These are phyloP conservation scores for Exophiala sp. DNA, from an alignment of 2,329 filamentous ascomycete genomes.

Conservation along the genomic window DNA sequence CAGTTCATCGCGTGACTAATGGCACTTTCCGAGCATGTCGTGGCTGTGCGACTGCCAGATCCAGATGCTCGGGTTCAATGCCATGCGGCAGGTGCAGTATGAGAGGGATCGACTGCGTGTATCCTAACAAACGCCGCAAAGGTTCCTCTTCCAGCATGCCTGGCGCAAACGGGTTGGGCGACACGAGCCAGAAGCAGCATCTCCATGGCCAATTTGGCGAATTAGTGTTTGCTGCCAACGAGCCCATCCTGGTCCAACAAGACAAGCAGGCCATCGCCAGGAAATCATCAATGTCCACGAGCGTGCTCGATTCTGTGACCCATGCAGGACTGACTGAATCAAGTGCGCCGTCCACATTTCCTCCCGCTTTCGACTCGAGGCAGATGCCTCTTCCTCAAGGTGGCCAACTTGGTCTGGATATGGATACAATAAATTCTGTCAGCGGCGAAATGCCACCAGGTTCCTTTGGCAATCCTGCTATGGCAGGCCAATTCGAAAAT, in stretches of 20 bases:
- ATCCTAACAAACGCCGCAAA: constrained; percentile 39
- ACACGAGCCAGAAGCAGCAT: constrained; percentile 30
- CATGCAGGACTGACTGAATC: not conserved
- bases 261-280: not conserved
- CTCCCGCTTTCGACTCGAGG: not conserved
- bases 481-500: constrained; percentile 2
- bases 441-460: constrained; percentile 5
- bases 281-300: constrained; percentile 1
- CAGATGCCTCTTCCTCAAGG: not conserved
- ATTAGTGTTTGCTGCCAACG: constrained; percentile 10
- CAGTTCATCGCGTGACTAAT: constrained; percentile 39
- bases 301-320: not conserved
- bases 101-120: constrained; percentile 38
- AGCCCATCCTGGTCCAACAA: not conserved
- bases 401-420: not conserved
- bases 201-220: constrained; percentile 16
- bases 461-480: constrained; percentile 3
- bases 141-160: constrained; percentile 25
- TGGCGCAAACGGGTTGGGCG: constrained; percentile 34
- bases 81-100: constrained; percentile 35
- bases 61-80: constrained; percentile 28
- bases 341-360: not conserved
- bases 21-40: constrained; percentile 42
- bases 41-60: constrained; percentile 39
- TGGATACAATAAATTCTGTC: not conserved